Percentiles rank a stretch among this genome's conserved stretches.
These are phyloP conservation scores for Xylaria sp. DNA, from an alignment of 2,329 filamentous ascomycete genomes.

Conservation along the genomic window DNA sequence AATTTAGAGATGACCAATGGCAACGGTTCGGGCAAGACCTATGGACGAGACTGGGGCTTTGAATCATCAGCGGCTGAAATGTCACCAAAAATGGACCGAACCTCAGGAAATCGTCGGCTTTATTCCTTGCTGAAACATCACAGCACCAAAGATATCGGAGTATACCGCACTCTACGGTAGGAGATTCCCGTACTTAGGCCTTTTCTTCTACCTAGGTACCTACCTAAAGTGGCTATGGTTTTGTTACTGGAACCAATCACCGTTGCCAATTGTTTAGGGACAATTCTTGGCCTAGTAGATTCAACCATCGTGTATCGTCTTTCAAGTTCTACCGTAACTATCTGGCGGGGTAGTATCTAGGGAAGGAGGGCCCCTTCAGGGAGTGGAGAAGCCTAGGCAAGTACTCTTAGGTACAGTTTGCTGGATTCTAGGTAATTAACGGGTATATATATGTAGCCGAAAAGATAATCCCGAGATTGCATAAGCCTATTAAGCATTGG, in stretches of 20 bases:
- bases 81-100: neutral
- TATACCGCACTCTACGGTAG: slow-evolving; percentile 38
- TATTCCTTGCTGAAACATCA: slow-evolving; percentile 16
- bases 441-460: neutral
- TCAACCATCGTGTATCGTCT: neutral
- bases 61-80: slow-evolving; percentile 20
- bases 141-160: slow-evolving; percentile 34
- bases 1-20: neutral
- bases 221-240: slow-evolving; percentile 24
- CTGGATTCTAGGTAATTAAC: neutral
- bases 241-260: slow-evolving; percentile 19
- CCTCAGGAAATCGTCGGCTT: slow-evolving; percentile 49
- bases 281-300: neutral
- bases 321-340: neutral
- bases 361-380: neutral
- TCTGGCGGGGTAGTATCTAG: slow-evolving; percentile 17
- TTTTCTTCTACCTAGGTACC: slow-evolving; percentile 3
- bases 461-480: neutral
- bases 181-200: slow-evolving; percentile 33
- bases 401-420: too few relatives aligned
- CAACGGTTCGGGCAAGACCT: neutral
- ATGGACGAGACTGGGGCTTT: slow-evolving; percentile 14
- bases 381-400: too few relatives aligned
- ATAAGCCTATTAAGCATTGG: neutral
- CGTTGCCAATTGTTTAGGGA: neutral